Evolutionary conservation across 2,329 filamentous ascomycete genomes (phyloP).

Genomic region (Chalaropsis thielavioides): DNA sequence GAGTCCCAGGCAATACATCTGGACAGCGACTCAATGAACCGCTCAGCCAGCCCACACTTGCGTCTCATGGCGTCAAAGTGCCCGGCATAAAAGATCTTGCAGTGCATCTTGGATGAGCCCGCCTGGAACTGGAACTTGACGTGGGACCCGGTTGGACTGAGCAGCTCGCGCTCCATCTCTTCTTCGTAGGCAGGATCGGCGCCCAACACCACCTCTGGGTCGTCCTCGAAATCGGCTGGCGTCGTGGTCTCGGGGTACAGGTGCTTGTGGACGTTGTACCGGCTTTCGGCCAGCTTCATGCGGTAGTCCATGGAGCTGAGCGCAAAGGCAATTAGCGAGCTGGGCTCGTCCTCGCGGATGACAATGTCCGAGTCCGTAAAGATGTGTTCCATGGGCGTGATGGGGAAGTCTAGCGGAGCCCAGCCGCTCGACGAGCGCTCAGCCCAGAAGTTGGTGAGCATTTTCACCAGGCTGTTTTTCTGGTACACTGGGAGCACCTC

Average conservation of each 20-base stretch:
- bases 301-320: conserved; percentile 79
- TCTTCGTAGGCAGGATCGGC: conserved; percentile 41
- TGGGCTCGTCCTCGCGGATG: conserved; percentile 92
- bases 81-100: conserved; percentile 97
- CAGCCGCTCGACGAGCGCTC: conserved; percentile 93
- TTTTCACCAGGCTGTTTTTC: conserved; percentile 84
- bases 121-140: conserved; percentile 93
- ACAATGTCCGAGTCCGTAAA: conserved; percentile 96
- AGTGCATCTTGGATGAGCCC: conserved; percentile 85
- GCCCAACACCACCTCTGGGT: conserved; percentile 12
- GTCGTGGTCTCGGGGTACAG: background rate
- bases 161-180: conserved; percentile 66
- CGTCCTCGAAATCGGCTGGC: conserved; percentile 12
- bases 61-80: conserved; percentile 89
- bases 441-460: conserved; percentile 95
- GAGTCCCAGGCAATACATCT: conserved; percentile 96
- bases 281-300: conserved; percentile 56
- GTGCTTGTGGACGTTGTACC: conserved; percentile 19
- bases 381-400: conserved; percentile 78
- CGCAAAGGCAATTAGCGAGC: conserved; percentile 86
- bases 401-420: conserved; percentile 81
- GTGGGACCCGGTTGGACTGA: conserved; percentile 77
- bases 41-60: conserved; percentile 84
- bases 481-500: conserved; percentile 82
- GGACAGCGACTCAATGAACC: conserved; percentile 88